Conservation (phyloP, 495 filamentous ascomycete species). For the Neurospora hispaniola region DNA sequence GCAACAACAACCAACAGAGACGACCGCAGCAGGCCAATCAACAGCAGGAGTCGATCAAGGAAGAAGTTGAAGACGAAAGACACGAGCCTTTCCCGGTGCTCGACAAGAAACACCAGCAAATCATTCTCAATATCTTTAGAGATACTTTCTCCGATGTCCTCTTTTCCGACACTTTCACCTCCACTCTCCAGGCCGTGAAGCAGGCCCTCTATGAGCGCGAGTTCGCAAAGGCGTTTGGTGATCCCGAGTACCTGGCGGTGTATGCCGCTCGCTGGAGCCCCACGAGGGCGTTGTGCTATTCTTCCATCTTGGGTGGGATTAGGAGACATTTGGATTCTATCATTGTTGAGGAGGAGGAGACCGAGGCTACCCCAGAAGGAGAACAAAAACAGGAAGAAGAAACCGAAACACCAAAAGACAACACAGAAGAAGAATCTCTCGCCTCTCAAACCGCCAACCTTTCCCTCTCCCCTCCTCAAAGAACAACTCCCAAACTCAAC, state of each 20-base stretch:
- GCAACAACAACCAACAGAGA: not conserved
- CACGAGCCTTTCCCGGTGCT: slow-evolving; percentile 7
- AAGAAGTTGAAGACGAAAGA: slow-evolving; percentile 7
- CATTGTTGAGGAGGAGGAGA: not conserved
- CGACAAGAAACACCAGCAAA: slow-evolving; percentile 49
- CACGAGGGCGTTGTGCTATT: slow-evolving; percentile 68
- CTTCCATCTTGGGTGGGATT: slow-evolving; percentile 49
- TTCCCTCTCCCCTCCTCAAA: slow-evolving; percentile 1
- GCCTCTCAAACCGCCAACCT: not conserved
- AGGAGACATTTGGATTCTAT: slow-evolving; percentile 24
- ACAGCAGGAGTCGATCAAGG: not conserved
- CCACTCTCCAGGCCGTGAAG: slow-evolving; percentile 69
- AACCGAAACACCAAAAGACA: not conserved
- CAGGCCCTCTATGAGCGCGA: slow-evolving; percentile 73
- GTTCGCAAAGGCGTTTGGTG: slow-evolving; percentile 69
- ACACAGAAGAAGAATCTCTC: not conserved
- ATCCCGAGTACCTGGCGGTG: slow-evolving; percentile 53
- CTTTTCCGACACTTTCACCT: slow-evolving; percentile 20
- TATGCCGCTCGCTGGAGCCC: slow-evolving; percentile 88
- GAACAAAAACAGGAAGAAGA: not conserved
- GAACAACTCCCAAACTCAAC: slow-evolving; percentile 15
- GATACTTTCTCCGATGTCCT: slow-evolving; percentile 43
- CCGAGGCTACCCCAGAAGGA: slow-evolving; percentile 2
- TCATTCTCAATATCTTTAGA: slow-evolving; percentile 67
- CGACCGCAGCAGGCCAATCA: not conserved